Base-by-base conservation (phyloP, 306 rosid species). In the Vigna angularis region DNA sequence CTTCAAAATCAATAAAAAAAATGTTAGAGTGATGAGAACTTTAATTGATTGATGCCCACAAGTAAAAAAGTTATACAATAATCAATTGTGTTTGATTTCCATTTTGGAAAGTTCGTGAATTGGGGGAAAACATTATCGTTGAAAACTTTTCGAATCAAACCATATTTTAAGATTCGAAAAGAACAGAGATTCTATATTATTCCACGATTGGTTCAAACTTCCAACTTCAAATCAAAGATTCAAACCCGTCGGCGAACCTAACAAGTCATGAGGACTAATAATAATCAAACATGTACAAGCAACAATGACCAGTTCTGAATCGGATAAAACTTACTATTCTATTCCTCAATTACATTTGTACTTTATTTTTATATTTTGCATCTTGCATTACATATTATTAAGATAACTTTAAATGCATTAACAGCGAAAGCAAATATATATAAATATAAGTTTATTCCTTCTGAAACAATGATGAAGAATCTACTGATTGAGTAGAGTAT, bases 281-380 rank as follows among this genome's bases (percentile, higher is more conserved):
- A 4, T 22, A 32, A 62, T 68, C 70, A 53, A 74, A 65, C 34
- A 44, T 70, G 74, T 66, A 76, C 84, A 77, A 69, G 73, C 79
- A 64, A 70, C 82, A 45, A 77, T 73, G 38, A 80, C 72, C 34
- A 80, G 55, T 83, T 75, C 76, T 40, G 9, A 36, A 6, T 36
- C 0, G 45, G 45, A 40, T 2, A 42, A 9, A 9, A 40, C 45
- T 40, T 40, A 40, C 2, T 9, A 9, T 9, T 42, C 1, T 42
- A 42, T 40, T 9, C 12, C 10, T 0, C 47, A 9, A 9, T 9
- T 42, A 40, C 0, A 40, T 9, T 40, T 6, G 3, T 40, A 9
- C 0, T 40, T 40, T 40, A 40, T 40, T 40, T 40, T 40, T 1
- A 9, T 9, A 40, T 8, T 40, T 40, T 2, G 9, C 12, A 40